phyloP scores from a whole-genome alignment of 2,329 filamentous ascomycete genomes.

The Fusarium paranaense region DNA sequence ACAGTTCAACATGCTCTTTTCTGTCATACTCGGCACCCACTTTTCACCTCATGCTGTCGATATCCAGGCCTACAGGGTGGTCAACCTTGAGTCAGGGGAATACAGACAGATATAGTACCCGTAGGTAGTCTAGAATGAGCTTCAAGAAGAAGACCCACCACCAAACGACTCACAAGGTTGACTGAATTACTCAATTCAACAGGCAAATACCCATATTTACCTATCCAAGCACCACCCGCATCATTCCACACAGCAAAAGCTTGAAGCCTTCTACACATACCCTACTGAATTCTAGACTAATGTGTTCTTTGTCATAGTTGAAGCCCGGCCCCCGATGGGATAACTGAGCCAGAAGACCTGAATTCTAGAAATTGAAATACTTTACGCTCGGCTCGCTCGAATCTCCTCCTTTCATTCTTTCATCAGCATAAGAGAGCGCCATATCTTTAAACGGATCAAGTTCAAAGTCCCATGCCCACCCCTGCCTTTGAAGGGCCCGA shows the following conservation, averaged over 20 bases:
- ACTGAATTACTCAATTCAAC: neutral
- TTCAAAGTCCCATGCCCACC: constrained; percentile 42
- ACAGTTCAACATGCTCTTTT: neutral
- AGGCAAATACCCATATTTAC: neutral
- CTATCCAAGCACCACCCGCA: neutral
- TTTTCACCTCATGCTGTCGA: neutral
- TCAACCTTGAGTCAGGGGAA: neutral
- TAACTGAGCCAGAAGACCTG: too few relatives aligned
- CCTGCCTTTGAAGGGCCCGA: constrained; percentile 37
- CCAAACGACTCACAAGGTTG: accelerated
- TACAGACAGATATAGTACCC: neutral
- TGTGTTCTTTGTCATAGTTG: too few relatives aligned
- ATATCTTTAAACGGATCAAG: constrained; percentile 43
- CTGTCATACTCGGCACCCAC: neutral
- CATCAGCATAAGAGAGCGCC: constrained; percentile 46
- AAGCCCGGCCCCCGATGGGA: too few relatives aligned
- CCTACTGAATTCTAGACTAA: too few relatives aligned
- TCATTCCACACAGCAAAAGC: neutral
- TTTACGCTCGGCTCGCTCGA: constrained; percentile 30
- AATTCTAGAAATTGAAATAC: constrained; percentile 1
- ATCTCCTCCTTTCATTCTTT: constrained; percentile 33
- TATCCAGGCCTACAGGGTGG: neutral
- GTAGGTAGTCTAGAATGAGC: neutral
- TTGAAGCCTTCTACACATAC: neutral
- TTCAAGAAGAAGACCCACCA: too few relatives aligned